Base-by-base conservation (phyloP, 73 alveolate species). In the Paramecium bursaria region DNA sequence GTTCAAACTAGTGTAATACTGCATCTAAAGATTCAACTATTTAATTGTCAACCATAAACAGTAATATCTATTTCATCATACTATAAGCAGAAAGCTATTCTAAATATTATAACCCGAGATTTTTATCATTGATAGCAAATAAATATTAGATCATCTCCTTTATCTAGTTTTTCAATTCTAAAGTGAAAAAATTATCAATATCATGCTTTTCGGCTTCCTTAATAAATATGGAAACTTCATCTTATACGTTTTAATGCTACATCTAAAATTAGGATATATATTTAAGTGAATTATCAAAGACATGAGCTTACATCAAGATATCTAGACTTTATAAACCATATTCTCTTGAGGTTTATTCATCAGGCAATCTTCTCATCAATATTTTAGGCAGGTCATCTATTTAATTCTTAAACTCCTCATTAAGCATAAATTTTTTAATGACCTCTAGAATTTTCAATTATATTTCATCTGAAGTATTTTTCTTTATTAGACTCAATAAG, bases 201-300 rank as follows among this genome's bases (percentile, higher is more conserved):
- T 39, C 11, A 39, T 39, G 49, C 49, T 39, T 39, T 11, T 39
- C 49, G 11, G 11, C 11, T 39, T 7, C 49, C 11, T 39, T 39
- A 7, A 7, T 39, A 7, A 11, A 39, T 7, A 39, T 39, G 11
- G 5, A 5, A 7, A 39, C 49, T 39, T 11, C 49, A 7, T 39
- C 49, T n/a, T n/a, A n/a, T n/a, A n/a, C 57, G 44, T 67, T 39
- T 67, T 31, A 67, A 67, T 67, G 82, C 46, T 67, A n/a, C 46
- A 67, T 39, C 44, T 42, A 11, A 19, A 67, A 67, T n/a, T 25
- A 14, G 0, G 82, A 39, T 39, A 42, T 47, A 19, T 67, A 67
- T 67, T 67, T 67, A 4, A 67, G 55, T 35, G 82, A 35, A 67
- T 67, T 67, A 39, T 67, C 82, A 13, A 26, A 25, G 10, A 39